These are phyloP conservation scores for Sistotremastrum niveocremeum DNA, from an alignment of 768 basidiomycete species.

Conservation along the genomic window DNA sequence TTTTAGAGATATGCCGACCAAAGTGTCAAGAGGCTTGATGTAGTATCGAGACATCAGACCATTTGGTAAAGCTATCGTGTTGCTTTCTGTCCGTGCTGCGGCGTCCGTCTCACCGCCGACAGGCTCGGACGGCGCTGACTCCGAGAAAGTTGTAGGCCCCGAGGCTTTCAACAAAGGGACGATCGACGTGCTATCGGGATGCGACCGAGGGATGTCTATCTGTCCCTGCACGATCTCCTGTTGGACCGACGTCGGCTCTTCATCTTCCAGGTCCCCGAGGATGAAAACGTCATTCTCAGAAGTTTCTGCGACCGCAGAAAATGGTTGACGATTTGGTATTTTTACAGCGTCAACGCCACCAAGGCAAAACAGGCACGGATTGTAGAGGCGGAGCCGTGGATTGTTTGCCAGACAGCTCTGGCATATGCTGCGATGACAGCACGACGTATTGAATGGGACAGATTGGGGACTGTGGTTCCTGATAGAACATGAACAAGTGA, in stretches of 20 bases:
- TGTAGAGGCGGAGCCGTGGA: conserved; percentile 50
- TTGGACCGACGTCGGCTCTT: conserved; percentile 12
- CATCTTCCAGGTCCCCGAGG: conserved; percentile 51
- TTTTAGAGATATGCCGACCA: conserved; percentile 49
- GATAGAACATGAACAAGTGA: conserved; percentile 49
- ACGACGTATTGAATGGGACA: conserved; percentile 37
- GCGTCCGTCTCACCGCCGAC: conserved; percentile 5
- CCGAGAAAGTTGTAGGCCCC: conserved; percentile 1
- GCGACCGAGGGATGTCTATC: background rate
- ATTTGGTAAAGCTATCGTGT: background rate
- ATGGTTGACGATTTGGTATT: conserved; percentile 16
- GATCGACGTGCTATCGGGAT: conserved; percentile 1
- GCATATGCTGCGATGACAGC: conserved; percentile 58
- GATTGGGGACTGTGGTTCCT: conserved; percentile 13
- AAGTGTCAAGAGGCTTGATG: conserved; percentile 42
- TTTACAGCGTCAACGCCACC: conserved; percentile 35
- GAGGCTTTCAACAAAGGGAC: background rate
- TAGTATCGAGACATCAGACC: conserved; percentile 28
- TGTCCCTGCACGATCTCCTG: background rate
- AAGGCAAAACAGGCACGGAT: conserved; percentile 62
- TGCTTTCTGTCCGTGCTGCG: background rate
- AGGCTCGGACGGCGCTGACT: background rate
- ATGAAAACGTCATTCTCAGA: conserved; percentile 50
- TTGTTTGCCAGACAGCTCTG: conserved; percentile 40
- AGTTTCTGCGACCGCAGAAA: conserved; percentile 35